Conservation (phyloP, 2,329 filamentous ascomycete genomes). For the Dissoconium aciculare region DNA sequence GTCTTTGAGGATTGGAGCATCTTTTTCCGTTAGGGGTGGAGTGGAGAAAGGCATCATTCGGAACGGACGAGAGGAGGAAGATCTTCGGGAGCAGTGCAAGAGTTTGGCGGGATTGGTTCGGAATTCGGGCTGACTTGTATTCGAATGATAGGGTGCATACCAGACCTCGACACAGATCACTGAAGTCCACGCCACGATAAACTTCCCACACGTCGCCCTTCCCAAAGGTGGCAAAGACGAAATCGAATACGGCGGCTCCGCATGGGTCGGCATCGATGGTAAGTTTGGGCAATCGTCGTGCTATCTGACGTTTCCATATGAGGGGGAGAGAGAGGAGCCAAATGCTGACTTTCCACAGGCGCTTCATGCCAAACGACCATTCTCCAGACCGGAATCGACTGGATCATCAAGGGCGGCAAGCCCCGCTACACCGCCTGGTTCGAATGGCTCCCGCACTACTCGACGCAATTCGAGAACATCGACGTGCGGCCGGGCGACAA, state of each 20-base stretch:
- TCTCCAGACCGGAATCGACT: slow-evolving; percentile 41
- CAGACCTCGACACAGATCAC: slow-evolving; percentile 38
- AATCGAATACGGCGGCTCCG: slow-evolving; percentile 33
- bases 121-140: too few relatives aligned
- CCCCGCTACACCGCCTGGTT: slow-evolving; percentile 43
- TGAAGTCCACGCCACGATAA: slow-evolving; percentile 39
- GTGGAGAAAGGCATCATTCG: too few relatives aligned
- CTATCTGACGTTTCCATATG: too few relatives aligned
- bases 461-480: slow-evolving; percentile 38
- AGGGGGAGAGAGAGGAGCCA: too few relatives aligned
- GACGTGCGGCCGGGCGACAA: slow-evolving; percentile 31
- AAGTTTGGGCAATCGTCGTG: too few relatives aligned
- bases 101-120: too few relatives aligned
- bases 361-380: too few relatives aligned
- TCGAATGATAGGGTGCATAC: slow-evolving; percentile 43
- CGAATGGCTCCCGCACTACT: slow-evolving; percentile 45
- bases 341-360: too few relatives aligned
- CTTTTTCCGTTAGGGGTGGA: too few relatives aligned
- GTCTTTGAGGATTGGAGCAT: too few relatives aligned
- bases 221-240: slow-evolving; percentile 25
- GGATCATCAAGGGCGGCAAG: slow-evolving; percentile 31
- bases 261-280: slow-evolving; percentile 49
- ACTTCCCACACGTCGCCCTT: slow-evolving; percentile 35
- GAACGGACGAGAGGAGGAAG: too few relatives aligned
- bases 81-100: too few relatives aligned